Base-by-base conservation (phyloP, 2,329 filamentous ascomycete species). In the Blastomyces percursus region DNA sequence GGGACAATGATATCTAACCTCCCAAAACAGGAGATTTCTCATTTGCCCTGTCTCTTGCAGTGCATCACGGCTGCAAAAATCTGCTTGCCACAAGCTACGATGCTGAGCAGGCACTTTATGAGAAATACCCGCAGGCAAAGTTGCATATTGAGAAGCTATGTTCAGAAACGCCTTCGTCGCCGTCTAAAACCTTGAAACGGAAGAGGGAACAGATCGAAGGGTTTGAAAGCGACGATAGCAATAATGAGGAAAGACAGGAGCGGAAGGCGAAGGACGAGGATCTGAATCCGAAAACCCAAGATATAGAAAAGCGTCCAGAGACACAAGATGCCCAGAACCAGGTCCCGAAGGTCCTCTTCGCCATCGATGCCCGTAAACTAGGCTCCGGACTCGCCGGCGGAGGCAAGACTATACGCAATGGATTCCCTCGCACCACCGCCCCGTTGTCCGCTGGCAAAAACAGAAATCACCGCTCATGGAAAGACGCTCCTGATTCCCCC, bases 51-150 rank as follows among this genome's bases (percentile, higher is more conserved):
- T 79, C 78, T 5, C 68, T 80, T 32, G 72, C 73, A 58, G 71
- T 67, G 32, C 71, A 77, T 64, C 74, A 79, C 67, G 71, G 71
- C 62, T 78, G 76, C 66, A 72, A 68, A 58, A 56, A 65, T 16
- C 64, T 80, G 9, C 68, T 75, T 35, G 76, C 78, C 9, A 80
- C 78, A 42, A 76, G 75, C 66, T 80, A 78, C 64, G 78, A 80
- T 65, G 75, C 73, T 14, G 69, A 72, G 60, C 72, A 77, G 32
- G 69, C 67, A 60, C 80, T 96, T 1, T 74, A 79, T 12, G 79
- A 77, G 64, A 96, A 96, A 75, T 92, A 93, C 69, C 90, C 90
- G 0, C 85, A 90, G 67, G 87, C 81, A 0, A 76, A 79, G 60
- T 79, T 79, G 63, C 84, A 88, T 70, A 82, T 86, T 64, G 76